Evolutionary conservation across 2,329 filamentous ascomycete species (phyloP), one percentile per base, ranked within the genome.

Genomic region (Cyclaneusma minus): DNA sequence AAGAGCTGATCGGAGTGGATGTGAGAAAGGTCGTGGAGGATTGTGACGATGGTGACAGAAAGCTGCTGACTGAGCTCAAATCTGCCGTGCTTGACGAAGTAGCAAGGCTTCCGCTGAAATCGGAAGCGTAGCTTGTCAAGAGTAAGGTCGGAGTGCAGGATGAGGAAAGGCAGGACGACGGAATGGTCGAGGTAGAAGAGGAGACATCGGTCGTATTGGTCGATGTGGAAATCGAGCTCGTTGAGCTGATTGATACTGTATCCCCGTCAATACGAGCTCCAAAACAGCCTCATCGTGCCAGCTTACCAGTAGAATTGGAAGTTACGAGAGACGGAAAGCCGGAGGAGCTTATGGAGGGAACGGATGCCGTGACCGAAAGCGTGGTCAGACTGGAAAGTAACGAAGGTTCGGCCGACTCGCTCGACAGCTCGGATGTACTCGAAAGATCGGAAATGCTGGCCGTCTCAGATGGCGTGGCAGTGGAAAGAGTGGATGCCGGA

Each of bases 241-340:
- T 32, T 15, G 28, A 31, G n/a, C 24, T 24, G n/a, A 24, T 22
- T 14, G 34, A 35, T 23, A 13, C 7, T 23, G 7, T 7, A 23
- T 7, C 7, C 7, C 7, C 7, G 12, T 13, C 21, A 8, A n/a
- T n/a, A n/a, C n/a, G n/a, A n/a, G n/a, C n/a, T n/a, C n/a, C n/a
- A n/a, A n/a, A n/a, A n/a, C n/a, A n/a, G n/a, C n/a, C n/a, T n/a
- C n/a, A n/a, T n/a, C n/a, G n/a, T n/a, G n/a, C n/a, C n/a, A 12
- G 13, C 44, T 36, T 33, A 46, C 44, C 34, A 20, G 40, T 43
- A 24, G 42, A 41, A 45, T 45, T 47, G 41, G 38, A 35, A 29
- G 28, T 37, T 29, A 31, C 35, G 30, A 39, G 29, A 7, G 42
- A 43, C 29, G 42, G 28, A 35, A 44, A 44, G 28, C 25, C 39